These are phyloP conservation scores for Papiliotrema fonsecae DNA, from an alignment of 1,284 basidiomycete species.

Conservation along the genomic window DNA sequence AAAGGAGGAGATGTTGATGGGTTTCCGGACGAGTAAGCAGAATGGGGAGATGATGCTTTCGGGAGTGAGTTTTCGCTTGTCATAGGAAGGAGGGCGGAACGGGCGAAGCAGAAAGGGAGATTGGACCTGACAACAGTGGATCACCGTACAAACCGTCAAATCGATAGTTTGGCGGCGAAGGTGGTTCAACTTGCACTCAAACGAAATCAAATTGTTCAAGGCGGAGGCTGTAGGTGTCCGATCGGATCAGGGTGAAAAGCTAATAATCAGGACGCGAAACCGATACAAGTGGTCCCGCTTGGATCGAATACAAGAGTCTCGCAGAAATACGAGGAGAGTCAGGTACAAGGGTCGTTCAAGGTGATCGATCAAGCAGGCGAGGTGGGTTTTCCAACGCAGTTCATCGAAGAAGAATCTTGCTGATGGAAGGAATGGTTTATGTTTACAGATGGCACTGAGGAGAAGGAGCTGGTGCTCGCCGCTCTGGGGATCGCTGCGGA, in stretches of 20 bases:
- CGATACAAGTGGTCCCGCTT: conserved; percentile 25
- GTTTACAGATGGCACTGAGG: conserved; percentile 39
- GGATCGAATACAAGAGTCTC: conserved; percentile 10
- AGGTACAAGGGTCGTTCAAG: conserved; percentile 42
- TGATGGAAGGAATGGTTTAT: conserved; percentile 33
- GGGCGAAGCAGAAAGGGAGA: too few species aligned
- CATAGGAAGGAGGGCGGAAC: too few species aligned
- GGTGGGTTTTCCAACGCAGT: conserved; percentile 20
- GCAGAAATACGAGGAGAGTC: conserved; percentile 39
- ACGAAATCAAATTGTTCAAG: conserved; percentile 37
- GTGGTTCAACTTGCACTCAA: conserved; percentile 31
- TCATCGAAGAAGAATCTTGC: not conserved
- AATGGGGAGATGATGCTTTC: conserved; percentile 38
- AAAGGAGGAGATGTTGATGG: conserved; percentile 11
- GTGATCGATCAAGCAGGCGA: conserved; percentile 24
- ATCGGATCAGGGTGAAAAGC: not conserved
- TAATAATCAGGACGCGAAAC: conserved; percentile 21
- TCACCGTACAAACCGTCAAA: conserved; percentile 38
- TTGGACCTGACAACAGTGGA: conserved; percentile 20
- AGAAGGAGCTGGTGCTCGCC: conserved; percentile 35
- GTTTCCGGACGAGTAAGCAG: conserved; percentile 17
- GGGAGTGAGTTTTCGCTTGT: conserved; percentile 29
- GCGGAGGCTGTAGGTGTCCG: conserved; percentile 21
- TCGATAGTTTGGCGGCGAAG: conserved; percentile 39
- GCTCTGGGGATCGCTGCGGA: conserved; percentile 16